Evolutionary conservation across 2,329 filamentous ascomycete genomes (phyloP).

Genomic region (Alternaria postmessia): DNA sequence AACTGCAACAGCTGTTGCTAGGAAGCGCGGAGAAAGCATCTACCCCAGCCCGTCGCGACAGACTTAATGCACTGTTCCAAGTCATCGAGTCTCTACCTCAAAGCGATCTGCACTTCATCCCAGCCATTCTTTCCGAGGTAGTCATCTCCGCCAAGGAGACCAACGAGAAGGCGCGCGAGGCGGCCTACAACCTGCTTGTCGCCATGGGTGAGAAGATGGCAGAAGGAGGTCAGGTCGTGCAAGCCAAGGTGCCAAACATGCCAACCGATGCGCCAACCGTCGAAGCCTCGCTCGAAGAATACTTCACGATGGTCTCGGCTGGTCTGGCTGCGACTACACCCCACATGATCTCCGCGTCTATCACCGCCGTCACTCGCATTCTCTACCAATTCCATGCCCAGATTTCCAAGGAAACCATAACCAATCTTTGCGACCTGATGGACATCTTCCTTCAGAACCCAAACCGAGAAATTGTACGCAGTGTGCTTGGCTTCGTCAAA

Average conservation of each 20-base stretch:
- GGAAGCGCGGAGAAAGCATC: constrained; percentile 84
- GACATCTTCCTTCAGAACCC: constrained; percentile 95
- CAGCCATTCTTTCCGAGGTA: constrained; percentile 88
- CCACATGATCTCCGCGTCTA: constrained; percentile 97
- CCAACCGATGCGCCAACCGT: constrained; percentile 78
- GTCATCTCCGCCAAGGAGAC: constrained; percentile 97
- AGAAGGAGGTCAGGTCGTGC: constrained; percentile 77
- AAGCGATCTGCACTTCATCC: constrained; percentile 88
- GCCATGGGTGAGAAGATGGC: constrained; percentile 86
- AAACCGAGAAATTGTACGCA: constrained; percentile 95
- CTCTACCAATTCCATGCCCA: constrained; percentile 86
- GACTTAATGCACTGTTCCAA: constrained; percentile 81
- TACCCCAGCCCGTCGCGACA: constrained; percentile 83
- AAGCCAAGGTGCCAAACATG: constrained; percentile 89
- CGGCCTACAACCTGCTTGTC: constrained; percentile 89
- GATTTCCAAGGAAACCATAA: constrained; percentile 73
- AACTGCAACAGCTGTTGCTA: constrained; percentile 84
- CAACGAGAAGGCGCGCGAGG: constrained; percentile 90
- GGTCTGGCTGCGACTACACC: constrained; percentile 91
- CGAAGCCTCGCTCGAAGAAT: constrained; percentile 87
- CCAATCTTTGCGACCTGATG: constrained; percentile 91
- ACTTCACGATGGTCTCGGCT: constrained; percentile 97
- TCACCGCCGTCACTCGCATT: constrained; percentile 91
- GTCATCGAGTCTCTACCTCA: constrained; percentile 81
- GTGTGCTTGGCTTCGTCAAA: constrained; percentile 95